These are phyloP conservation scores for Mycena sanguinolenta DNA, from an alignment of 768 basidiomycete genomes.

Conservation along the genomic window DNA sequence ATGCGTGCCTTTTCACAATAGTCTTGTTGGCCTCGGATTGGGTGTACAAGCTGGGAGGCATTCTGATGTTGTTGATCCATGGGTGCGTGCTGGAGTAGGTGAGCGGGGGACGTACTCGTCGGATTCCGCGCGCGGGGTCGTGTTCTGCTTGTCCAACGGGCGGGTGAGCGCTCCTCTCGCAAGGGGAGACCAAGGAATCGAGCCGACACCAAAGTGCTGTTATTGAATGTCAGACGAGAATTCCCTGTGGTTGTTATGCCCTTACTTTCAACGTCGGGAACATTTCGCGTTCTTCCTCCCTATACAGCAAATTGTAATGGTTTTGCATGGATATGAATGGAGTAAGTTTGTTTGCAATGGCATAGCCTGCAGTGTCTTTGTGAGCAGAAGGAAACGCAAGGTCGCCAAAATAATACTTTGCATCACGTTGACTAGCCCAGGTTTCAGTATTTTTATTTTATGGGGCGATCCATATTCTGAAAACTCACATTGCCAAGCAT, in stretches of 20 bases:
- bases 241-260: neutral
- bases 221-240: neutral
- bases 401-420: slow-evolving; percentile 52
- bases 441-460: neutral
- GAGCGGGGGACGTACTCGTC: slow-evolving; percentile 45
- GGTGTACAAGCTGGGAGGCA: slow-evolving; percentile 23
- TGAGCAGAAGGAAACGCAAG: neutral
- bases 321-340: slow-evolving; percentile 82
- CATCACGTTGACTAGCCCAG: slow-evolving; percentile 63
- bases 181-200: slow-evolving; percentile 73
- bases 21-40: slow-evolving; percentile 34
- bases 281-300: slow-evolving; percentile 78
- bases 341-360: slow-evolving; percentile 66
- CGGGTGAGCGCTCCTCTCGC: slow-evolving; percentile 64
- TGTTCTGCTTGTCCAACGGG: slow-evolving; percentile 39
- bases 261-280: slow-evolving; percentile 67
- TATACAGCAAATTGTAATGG: slow-evolving; percentile 70
- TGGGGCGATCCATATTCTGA: neutral
- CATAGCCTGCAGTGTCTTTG: slow-evolving; percentile 59
- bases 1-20: slow-evolving; percentile 20
- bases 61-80: slow-evolving; percentile 1
- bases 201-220: slow-evolving; percentile 66
- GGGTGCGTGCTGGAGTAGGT: neutral
- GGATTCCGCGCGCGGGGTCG: slow-evolving; percentile 53
- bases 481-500: slow-evolving; percentile 65